phyloP scores from a whole-genome alignment of 2,329 filamentous ascomycete species.

The Colletotrichum sp. region DNA sequence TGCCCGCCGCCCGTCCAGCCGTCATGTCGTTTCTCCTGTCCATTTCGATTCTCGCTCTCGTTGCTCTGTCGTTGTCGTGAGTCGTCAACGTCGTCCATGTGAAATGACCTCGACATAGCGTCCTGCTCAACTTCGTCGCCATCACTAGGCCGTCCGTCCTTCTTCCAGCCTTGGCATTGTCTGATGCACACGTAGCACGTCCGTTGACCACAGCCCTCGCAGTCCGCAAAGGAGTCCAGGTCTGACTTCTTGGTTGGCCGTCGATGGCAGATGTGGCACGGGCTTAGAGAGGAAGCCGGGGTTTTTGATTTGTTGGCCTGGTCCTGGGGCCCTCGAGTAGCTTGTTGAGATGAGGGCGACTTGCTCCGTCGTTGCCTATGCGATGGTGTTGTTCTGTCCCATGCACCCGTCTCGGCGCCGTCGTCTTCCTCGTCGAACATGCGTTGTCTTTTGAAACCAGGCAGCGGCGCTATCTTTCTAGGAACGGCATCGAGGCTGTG shows the following conservation, averaged over 20 bases:
- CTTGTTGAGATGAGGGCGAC: background rate
- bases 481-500: background rate
- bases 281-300: conserved; percentile 39
- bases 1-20: conserved; percentile 50
- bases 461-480: conserved; percentile 12
- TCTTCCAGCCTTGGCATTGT: conserved; percentile 58
- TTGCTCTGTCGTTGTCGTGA: conserved; percentile 19
- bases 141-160: conserved; percentile 21
- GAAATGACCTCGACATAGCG: conserved; percentile 46
- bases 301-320: conserved; percentile 10
- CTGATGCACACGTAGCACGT: conserved; percentile 74
- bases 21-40: background rate
- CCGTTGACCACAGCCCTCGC: conserved; percentile 63
- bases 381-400: background rate
- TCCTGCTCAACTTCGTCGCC: conserved; percentile 13
- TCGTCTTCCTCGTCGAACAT: conserved; percentile 11
- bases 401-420: background rate
- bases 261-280: conserved; percentile 72
- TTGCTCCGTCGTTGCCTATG: background rate
- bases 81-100: conserved; percentile 54
- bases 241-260: conserved; percentile 68
- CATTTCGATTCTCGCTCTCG: background rate
- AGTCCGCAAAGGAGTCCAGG: conserved; percentile 69
- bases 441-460: conserved; percentile 10
- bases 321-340: background rate